Evolutionary conservation across 495 filamentous ascomycete genomes (phyloP).

Genomic region (Penicillium bialowiezense): DNA sequence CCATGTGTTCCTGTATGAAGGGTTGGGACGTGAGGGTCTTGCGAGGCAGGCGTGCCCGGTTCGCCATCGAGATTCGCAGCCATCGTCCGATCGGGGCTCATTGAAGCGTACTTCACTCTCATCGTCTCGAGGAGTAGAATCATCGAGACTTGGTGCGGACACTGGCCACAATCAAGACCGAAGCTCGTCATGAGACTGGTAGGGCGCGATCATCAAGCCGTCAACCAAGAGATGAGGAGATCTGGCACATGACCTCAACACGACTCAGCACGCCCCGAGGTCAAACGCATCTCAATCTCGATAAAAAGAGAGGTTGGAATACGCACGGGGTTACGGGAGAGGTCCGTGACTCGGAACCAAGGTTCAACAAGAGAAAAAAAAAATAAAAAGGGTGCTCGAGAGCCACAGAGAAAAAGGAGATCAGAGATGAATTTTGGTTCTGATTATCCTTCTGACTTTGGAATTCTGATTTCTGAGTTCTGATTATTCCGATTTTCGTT

Average conservation of each 20-base stretch:
- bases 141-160: background rate
- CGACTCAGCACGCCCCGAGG: too few species aligned
- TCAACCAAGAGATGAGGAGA: background rate
- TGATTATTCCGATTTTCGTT: background rate
- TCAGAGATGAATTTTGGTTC: too few species aligned
- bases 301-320: background rate
- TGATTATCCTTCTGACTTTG: too few species aligned
- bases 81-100: conserved; percentile 4
- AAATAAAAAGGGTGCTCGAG: background rate
- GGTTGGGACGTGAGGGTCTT: background rate
- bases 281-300: background rate
- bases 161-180: background rate
- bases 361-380: background rate
- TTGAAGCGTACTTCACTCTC: background rate
- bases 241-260: background rate
- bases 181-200: background rate
- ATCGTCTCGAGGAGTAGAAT: background rate
- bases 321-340: background rate
- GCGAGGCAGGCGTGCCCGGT: background rate
- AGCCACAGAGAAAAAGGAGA: too few species aligned
- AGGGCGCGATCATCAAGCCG: background rate
- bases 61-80: background rate
- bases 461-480: too few species aligned
- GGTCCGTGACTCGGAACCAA: background rate
- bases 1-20: background rate